A percentile compares a stretch with the other conserved stretches of the same genome.
phyloP scores from a whole-genome alignment of 345 rosid genomes.

The Aquilaria malaccensis region DNA sequence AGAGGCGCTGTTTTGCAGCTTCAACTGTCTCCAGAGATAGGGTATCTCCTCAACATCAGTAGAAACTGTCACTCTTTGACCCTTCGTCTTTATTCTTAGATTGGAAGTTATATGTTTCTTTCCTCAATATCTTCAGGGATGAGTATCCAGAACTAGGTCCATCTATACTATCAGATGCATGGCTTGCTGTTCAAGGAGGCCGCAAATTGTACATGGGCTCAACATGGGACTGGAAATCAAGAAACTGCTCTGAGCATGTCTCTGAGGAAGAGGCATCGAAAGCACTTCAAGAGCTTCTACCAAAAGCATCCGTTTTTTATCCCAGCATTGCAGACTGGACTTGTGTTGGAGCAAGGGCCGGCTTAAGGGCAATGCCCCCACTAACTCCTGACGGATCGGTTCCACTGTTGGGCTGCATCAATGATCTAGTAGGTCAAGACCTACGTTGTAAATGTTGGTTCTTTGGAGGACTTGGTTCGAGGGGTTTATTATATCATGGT shows the following conservation, averaged over 20 bases:
- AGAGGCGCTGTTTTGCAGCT: constrained; percentile 75
- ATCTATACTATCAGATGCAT: constrained; percentile 74
- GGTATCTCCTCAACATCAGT: constrained; percentile 26
- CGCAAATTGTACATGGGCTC: constrained; percentile 61
- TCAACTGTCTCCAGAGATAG: constrained; percentile 36
- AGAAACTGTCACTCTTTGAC: not conserved
- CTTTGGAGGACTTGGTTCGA: constrained; percentile 83
- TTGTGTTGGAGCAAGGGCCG: constrained; percentile 64
- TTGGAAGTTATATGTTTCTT: constrained; percentile 2
- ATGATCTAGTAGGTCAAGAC: constrained; percentile 36
- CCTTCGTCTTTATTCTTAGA: not conserved
- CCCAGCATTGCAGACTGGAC: constrained; percentile 65
- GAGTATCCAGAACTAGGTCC: constrained; percentile 59
- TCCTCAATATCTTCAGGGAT: constrained; percentile 34
- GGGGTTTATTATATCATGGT: constrained; percentile 80
- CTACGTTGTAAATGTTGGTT: constrained; percentile 56
- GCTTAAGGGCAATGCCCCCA: constrained; percentile 92
- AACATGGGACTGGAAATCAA: constrained; percentile 91
- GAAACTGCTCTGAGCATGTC: constrained; percentile 51
- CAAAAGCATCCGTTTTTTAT: constrained; percentile 59
- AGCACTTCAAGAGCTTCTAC: constrained; percentile 72
- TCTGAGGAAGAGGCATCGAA: constrained; percentile 62
- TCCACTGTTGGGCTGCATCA: constrained; percentile 70
- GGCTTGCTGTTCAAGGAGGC: constrained; percentile 77
- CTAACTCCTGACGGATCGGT: constrained; percentile 66